Base-by-base conservation (phyloP, 164 flowering plant species). In the Vitis rotundifolia region DNA sequence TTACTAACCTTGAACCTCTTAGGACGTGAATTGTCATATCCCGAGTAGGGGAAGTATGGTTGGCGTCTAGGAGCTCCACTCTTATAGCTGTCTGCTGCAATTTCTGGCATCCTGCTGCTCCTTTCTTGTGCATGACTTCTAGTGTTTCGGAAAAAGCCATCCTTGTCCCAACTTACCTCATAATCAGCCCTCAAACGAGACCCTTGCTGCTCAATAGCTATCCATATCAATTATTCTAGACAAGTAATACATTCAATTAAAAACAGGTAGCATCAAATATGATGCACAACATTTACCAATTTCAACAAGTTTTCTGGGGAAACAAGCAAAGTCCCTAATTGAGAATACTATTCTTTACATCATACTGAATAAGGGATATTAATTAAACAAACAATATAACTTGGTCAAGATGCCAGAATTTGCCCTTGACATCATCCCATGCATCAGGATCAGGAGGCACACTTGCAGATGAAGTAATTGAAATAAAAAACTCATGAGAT, bases 131-230 rank as follows among this genome's bases (percentile, higher is more conserved):
- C 44, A 47, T 74, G 81, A 79, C 62, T 79, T 75, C 84, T 86
- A 64, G 84, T 59, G 74, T 80, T 79, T 53, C 73, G 80, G 76
- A 90, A 91, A 75, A 80, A 81, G n/a, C 86, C 87, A 80, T 87
- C 91, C 76, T 73, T 89, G 71, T 87, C 97, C 97, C 97, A 92
- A 59, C 79, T 83, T 29, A 91, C 91, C 71, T 86, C 92, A 73
- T 92, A 92, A 76, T 94, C 94, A 12, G 91, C 99, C 78, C 67
- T 84, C 77, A 94, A 75, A 22, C 89, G 89, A 15, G 99, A 86
- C 53, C 99, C 97, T 89, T 91, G 82, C 99, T 92, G 91, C 79
- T 62, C 67, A 67, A 72, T 15, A 72, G 51, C 59, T 19, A 59
- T 31, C 11, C 54, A 66, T 29, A 50, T 74, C 68, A 73, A 53